Evolutionary conservation across 371 early-diverging fungal species (phyloP).

Genomic region (Mortierella sp.): DNA sequence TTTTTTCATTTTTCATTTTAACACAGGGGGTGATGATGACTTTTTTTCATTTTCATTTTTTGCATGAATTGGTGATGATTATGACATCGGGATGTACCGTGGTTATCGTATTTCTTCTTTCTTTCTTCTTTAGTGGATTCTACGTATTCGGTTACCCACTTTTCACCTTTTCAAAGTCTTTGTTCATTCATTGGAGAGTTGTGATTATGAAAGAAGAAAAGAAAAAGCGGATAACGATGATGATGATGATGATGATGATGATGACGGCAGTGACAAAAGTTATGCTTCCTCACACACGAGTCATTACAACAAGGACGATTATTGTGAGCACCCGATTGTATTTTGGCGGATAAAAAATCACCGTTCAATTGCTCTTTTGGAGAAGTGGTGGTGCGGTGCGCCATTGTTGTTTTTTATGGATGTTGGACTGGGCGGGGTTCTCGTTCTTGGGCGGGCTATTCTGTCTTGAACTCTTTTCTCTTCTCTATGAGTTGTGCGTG

Average conservation of each 20-base stretch:
- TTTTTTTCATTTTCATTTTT: neutral
- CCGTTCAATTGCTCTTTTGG: too few species aligned
- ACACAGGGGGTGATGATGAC: too few species aligned
- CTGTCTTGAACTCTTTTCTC: conserved; percentile 7
- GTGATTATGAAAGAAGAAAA: neutral
- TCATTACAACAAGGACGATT: neutral
- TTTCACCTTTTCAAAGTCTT: neutral
- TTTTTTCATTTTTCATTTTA: conserved; percentile 2
- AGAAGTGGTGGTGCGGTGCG: too few species aligned
- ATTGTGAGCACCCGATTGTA: neutral
- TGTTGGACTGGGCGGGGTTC: conserved; percentile 11
- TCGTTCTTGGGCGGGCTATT: conserved; percentile 19
- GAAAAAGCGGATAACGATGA: neutral
- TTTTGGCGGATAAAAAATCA: conserved; percentile 5
- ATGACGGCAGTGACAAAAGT: conserved; percentile 2
- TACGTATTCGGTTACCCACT: neutral
- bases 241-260: neutral
- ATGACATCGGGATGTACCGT: neutral
- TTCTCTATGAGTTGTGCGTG: neutral
- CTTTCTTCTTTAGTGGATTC: neutral
- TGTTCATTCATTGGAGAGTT: too few species aligned
- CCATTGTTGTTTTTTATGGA: too few species aligned
- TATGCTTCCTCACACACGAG: neutral
- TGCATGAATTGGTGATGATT: conserved; percentile 4
- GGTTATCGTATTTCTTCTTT: neutral